phyloP scores from a whole-genome alignment of 2,329 filamentous ascomycete genomes.

The Xylaria sp. region DNA sequence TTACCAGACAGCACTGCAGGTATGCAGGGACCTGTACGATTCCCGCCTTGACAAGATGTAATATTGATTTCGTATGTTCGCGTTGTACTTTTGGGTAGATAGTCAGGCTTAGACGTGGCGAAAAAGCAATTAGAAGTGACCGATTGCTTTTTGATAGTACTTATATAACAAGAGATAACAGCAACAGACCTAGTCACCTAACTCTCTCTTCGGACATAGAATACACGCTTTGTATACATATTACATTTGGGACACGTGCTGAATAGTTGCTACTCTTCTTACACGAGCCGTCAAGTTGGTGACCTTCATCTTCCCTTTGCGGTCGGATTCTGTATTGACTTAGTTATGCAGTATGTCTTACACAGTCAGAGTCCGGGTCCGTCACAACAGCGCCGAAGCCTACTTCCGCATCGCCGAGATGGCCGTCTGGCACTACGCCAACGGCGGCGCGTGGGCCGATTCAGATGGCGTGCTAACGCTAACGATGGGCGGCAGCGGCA shows the following conservation, averaged over 20 bases:
- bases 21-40: neutral
- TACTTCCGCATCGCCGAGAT: conserved; percentile 19
- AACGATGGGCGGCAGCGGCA: conserved; percentile 28
- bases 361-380: conserved; percentile 10
- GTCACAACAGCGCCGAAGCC: neutral
- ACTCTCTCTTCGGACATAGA: neutral
- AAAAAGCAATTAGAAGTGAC: neutral
- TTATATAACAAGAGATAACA: neutral
- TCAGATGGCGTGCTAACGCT: conserved; percentile 6
- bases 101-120: neutral
- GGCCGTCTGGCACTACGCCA: conserved; percentile 26
- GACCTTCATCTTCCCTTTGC: neutral
- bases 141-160: too few relatives aligned
- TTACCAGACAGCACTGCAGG: neutral
- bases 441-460: conserved; percentile 19
- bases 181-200: neutral
- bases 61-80: neutral
- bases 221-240: neutral
- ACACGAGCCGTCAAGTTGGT: conserved; percentile 5
- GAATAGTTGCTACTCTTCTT: neutral
- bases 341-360: conserved; percentile 22
- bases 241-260: neutral
- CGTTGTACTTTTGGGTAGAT: neutral
- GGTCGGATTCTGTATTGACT: neutral
- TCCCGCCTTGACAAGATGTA: neutral